Percentiles rank a stretch among this genome's conserved stretches.
phyloP scores from a whole-genome alignment of 768 basidiomycete genomes.

The Saitozyma sp. region DNA sequence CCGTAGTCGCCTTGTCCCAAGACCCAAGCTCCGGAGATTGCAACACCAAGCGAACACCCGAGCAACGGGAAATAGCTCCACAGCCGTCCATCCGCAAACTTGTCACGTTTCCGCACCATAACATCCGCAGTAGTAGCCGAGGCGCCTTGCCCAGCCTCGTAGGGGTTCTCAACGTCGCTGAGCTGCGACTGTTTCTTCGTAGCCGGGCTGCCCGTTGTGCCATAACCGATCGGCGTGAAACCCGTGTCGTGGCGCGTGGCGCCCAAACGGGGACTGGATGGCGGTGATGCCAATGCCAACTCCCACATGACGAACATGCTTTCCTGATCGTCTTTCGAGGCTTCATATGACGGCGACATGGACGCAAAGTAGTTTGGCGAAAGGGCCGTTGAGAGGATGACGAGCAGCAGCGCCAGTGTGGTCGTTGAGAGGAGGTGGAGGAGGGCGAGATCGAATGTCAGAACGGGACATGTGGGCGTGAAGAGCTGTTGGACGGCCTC shows the following conservation, averaged over 20 bases:
- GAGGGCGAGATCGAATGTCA: conserved; percentile 41
- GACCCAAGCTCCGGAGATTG: conserved; percentile 5
- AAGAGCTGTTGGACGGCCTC: conserved; percentile 10
- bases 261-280: conserved; percentile 10
- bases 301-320: conserved; percentile 48
- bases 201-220: neutral
- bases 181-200: neutral
- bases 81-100: conserved; percentile 34
- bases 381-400: conserved; percentile 34
- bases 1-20: conserved; percentile 18
- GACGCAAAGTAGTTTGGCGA: conserved; percentile 21
- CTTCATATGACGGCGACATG: conserved; percentile 1
- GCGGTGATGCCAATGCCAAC: conserved; percentile 34
- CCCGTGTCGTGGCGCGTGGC: neutral
- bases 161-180: too few relatives aligned
- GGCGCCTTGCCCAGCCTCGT: too few relatives aligned
- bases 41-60: conserved; percentile 22
- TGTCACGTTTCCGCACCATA: conserved; percentile 17
- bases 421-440: conserved; percentile 32
- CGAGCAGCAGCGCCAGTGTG: conserved; percentile 31
- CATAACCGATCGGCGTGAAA: neutral
- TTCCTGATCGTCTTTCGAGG: neutral
- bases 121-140: too few relatives aligned
- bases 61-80: conserved; percentile 31
- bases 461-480: conserved; percentile 33